A percentile compares a stretch with the other conserved stretches of the same genome.
Conservation (phyloP, 768 basidiomycete species). For the Podaxis sp. region DNA sequence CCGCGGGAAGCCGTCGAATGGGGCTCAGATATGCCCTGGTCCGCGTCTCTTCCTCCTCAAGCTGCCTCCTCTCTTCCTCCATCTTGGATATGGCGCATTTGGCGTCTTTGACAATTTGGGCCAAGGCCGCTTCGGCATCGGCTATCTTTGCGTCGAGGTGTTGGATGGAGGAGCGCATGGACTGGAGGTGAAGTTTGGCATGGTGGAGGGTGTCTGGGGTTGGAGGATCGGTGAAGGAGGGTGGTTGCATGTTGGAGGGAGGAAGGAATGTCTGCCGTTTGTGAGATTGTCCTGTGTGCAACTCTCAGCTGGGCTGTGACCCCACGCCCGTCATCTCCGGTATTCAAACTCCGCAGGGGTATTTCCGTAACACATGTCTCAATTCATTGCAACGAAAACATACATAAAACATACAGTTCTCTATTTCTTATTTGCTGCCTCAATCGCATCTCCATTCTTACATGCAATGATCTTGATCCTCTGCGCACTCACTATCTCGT, state of each 20-base stretch:
- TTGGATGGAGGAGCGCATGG: constrained; percentile 30
- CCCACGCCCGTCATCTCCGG: not conserved
- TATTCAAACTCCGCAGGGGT: constrained; percentile 22
- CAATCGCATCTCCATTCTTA: constrained; percentile 90
- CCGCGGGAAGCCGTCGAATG: constrained; percentile 67
- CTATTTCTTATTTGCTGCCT: constrained; percentile 74
- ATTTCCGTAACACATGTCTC: constrained; percentile 16
- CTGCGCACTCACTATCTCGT: constrained; percentile 68
- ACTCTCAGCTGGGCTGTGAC: not conserved
- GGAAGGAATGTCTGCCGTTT: not conserved
- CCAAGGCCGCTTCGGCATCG: constrained; percentile 53
- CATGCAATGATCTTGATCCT: constrained; percentile 98
- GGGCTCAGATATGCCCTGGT: constrained; percentile 71
- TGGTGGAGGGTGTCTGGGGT: constrained; percentile 51
- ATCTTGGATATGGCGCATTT: constrained; percentile 54
- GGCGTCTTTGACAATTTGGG: constrained; percentile 57
- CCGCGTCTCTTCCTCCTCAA: constrained; percentile 49
- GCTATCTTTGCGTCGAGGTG: constrained; percentile 48
- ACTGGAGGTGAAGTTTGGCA: constrained; percentile 48
- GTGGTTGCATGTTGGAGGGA: constrained; percentile 7
- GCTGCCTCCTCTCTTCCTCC: constrained; percentile 41
- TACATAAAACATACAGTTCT: not conserved
- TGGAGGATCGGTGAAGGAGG: constrained; percentile 54
- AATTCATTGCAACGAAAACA: not conserved
- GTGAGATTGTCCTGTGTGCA: not conserved